Percentiles rank a stretch among this genome's conserved stretches.
phyloP scores from a whole-genome alignment of 768 basidiomycete species.

The Lactarius quietus region DNA sequence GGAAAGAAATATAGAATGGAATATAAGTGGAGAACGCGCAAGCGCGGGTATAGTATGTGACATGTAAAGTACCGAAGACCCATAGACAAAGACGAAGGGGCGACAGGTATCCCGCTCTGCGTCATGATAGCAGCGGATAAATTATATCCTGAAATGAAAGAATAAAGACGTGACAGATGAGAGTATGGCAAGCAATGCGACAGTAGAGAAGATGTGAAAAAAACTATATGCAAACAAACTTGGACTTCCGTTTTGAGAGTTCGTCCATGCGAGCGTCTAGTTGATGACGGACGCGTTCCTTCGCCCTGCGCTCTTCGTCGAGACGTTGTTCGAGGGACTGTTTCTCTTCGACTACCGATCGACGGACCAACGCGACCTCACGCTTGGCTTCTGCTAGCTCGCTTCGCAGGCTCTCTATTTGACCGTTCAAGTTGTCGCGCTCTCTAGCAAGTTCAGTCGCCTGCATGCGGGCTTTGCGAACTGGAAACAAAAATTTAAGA shows the following conservation, averaged over 20 bases:
- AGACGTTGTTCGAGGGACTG: slow-evolving; percentile 78
- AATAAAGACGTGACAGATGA: slow-evolving; percentile 8
- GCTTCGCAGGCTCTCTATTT: slow-evolving; percentile 61
- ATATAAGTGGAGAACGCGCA: slow-evolving; percentile 17
- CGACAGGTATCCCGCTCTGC: neutral
- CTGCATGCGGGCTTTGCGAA: slow-evolving; percentile 92
- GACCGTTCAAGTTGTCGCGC: slow-evolving; percentile 66
- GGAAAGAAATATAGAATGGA: neutral
- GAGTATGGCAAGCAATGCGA: slow-evolving; percentile 1
- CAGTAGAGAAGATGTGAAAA: slow-evolving; percentile 23
- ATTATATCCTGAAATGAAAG: slow-evolving; percentile 4
- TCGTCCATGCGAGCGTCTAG: slow-evolving; percentile 88
- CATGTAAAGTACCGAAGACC: slow-evolving; percentile 19
- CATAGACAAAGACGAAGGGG: slow-evolving; percentile 4
- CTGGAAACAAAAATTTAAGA: slow-evolving; percentile 36
- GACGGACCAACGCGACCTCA: slow-evolving; percentile 72
- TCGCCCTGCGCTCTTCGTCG: slow-evolving; percentile 84
- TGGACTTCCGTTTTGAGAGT: slow-evolving; percentile 78
- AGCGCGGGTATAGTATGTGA: slow-evolving; percentile 23
- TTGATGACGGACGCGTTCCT: slow-evolving; percentile 84
- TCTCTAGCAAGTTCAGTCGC: slow-evolving; percentile 86
- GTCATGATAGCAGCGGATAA: slow-evolving; percentile 11
- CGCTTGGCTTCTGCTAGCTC: slow-evolving; percentile 77
- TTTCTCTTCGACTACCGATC: slow-evolving; percentile 84
- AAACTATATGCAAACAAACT: slow-evolving; percentile 81